Evolutionary conservation across 169 alveolate genomes (phyloP).

Genomic region (Cryptosporidium viatorum): DNA sequence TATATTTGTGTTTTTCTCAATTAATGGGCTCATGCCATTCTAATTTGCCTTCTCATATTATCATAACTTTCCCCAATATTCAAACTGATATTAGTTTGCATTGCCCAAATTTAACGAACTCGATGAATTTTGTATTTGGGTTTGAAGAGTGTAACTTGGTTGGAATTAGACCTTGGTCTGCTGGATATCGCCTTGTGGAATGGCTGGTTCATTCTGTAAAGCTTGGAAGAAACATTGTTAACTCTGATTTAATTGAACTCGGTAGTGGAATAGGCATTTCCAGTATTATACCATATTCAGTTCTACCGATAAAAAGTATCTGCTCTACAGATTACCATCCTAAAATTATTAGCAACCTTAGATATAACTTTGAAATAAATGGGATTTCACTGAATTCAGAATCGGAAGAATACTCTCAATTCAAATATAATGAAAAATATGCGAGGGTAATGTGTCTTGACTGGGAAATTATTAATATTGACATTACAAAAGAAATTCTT

Average conservation of each 20-base stretch:
- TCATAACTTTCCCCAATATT: background rate
- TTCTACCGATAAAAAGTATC: conserved; percentile 21
- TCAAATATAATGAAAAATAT: too few species aligned
- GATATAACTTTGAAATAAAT: conserved; percentile 47
- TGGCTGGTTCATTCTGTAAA: conserved; percentile 40
- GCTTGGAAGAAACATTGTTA: background rate
- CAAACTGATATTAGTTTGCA: background rate
- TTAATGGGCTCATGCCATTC: background rate
- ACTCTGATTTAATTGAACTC: conserved; percentile 40
- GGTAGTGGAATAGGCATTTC: conserved; percentile 73
- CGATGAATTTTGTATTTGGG: conserved; percentile 9
- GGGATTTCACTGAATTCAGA: background rate
- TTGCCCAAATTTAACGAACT: background rate
- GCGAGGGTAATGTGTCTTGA: conserved; percentile 39
- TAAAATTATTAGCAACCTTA: conserved; percentile 10
- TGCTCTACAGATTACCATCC: conserved; percentile 44
- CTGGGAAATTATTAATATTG: conserved; percentile 43
- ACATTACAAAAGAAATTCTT: conserved; percentile 17
- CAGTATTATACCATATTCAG: conserved; percentile 30
- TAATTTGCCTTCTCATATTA: conserved; percentile 11
- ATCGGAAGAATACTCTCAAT: background rate
- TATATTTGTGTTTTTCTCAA: conserved; percentile 15
- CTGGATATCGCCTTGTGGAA: conserved; percentile 46
- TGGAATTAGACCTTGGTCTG: conserved; percentile 75
- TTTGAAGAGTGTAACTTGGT: conserved; percentile 38